These are phyloP conservation scores for Volvox carteri DNA, from an alignment of 163 green algal species.

Conservation along the genomic window DNA sequence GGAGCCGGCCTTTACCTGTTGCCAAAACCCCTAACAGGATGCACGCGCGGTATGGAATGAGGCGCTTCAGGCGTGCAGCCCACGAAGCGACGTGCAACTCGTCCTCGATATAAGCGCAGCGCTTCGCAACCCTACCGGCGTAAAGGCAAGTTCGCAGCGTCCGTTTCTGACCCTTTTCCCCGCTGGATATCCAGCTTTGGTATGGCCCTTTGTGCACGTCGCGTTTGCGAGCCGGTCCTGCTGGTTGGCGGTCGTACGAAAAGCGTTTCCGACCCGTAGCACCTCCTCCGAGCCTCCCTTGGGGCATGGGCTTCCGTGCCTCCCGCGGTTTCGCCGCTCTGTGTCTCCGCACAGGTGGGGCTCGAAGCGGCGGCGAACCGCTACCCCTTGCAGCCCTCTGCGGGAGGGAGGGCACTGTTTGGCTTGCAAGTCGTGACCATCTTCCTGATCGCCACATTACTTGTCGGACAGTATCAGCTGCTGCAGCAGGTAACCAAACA, in stretches of 20 bases:
- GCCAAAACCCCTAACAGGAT: constrained; percentile 43
- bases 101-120: constrained; percentile 42
- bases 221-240: not conserved
- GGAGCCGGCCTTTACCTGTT: no score
- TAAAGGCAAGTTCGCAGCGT: constrained; percentile 28
- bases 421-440: constrained; percentile 52
- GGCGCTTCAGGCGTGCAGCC: constrained; percentile 25
- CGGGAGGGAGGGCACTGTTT: constrained; percentile 40
- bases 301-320: not conserved
- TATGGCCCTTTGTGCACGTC: not conserved
- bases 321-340: constrained; percentile 14
- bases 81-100: constrained; percentile 40
- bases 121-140: constrained; percentile 38
- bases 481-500: constrained; percentile 49
- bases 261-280: not conserved
- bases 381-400: not conserved
- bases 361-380: not conserved
- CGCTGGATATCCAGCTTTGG: not conserved
- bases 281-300: not conserved
- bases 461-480: constrained; percentile 48
- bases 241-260: not conserved
- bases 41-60: constrained; percentile 31
- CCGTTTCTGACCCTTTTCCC: no score
- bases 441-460: constrained; percentile 17
- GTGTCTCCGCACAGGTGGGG: constrained; percentile 40